These are phyloP conservation scores for Citrus cavaleriei DNA, from an alignment of 345 rosid species.

Conservation along the genomic window DNA sequence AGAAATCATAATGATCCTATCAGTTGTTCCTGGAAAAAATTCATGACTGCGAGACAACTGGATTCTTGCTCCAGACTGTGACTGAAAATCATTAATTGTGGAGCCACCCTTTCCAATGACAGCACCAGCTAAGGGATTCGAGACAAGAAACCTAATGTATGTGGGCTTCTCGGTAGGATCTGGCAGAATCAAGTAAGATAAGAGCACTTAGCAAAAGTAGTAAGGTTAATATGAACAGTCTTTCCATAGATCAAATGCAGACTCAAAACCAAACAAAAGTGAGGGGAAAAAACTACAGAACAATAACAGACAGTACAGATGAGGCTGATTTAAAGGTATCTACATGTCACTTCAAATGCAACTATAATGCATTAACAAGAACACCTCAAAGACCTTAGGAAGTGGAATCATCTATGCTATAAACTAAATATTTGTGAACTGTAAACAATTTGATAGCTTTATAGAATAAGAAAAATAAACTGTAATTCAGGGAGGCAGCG, in stretches of 20 bases:
- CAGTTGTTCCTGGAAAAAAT: constrained; percentile 92
- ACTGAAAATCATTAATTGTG: constrained; percentile 92
- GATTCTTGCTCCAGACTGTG: constrained; percentile 91
- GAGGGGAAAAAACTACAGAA: not conserved
- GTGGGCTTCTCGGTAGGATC: constrained; percentile 79
- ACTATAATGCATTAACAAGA: not conserved
- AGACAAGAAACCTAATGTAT: constrained; percentile 81
- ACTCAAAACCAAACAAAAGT: not conserved
- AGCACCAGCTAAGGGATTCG: constrained; percentile 98
- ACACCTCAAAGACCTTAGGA: not conserved
- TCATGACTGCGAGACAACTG: constrained; percentile 94
- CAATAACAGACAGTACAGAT: not conserved
- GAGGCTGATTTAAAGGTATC: not conserved
- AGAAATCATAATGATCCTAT: constrained; percentile 86
- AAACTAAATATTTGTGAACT: not conserved
- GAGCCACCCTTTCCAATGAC: constrained; percentile 99
- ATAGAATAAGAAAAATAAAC: not conserved
- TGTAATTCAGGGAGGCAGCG: not conserved
- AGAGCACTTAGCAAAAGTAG: not conserved
- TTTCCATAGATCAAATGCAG: not conserved
- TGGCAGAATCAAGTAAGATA: constrained; percentile 23
- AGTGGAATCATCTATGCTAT: not conserved
- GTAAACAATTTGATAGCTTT: not conserved
- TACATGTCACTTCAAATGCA: too few species aligned
- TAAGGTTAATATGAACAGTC: not conserved